Evolutionary conservation across 306 rosid genomes (phyloP).

Genomic region (Vigna nakashimae): DNA sequence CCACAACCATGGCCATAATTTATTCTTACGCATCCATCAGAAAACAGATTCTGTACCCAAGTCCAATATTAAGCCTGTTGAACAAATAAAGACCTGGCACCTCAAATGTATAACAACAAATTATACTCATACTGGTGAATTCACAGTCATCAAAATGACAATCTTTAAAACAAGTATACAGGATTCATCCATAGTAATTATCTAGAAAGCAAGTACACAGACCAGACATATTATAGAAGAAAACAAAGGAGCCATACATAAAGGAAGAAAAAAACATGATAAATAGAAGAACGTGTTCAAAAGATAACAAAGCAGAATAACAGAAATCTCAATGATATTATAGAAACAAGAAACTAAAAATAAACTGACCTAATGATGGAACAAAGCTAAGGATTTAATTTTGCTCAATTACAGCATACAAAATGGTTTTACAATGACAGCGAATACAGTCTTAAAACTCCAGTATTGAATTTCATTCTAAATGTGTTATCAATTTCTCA

Average conservation of each 20-base stretch:
- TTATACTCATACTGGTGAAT: background rate
- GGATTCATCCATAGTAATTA: slow-evolving; percentile 1
- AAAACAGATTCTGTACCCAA: slow-evolving; percentile 7
- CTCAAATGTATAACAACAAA: background rate
- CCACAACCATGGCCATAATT: background rate
- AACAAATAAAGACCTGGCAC: slow-evolving; percentile 3
- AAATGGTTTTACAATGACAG: slow-evolving; percentile 6
- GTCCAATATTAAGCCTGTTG: background rate
- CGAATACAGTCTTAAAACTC: slow-evolving; percentile 6
- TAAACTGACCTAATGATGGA: background rate
- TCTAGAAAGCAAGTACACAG: background rate
- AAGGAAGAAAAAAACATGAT: slow-evolving; percentile 20
- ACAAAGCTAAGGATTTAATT: slow-evolving; percentile 32
- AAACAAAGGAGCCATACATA: background rate
- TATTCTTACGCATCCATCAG: slow-evolving; percentile 16
- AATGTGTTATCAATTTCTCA: slow-evolving; percentile 26
- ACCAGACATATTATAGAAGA: background rate
- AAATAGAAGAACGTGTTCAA: background rate
- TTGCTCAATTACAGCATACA: background rate
- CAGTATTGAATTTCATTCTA: slow-evolving; percentile 10
- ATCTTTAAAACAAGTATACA: slow-evolving; percentile 2
- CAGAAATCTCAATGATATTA: slow-evolving; percentile 3
- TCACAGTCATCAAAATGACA: slow-evolving; percentile 5
- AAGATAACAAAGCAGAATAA: background rate
- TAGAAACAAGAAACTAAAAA: background rate